Conservation (phyloP, 2,329 filamentous ascomycete genomes). For the Cladophialophora exuberans region DNA sequence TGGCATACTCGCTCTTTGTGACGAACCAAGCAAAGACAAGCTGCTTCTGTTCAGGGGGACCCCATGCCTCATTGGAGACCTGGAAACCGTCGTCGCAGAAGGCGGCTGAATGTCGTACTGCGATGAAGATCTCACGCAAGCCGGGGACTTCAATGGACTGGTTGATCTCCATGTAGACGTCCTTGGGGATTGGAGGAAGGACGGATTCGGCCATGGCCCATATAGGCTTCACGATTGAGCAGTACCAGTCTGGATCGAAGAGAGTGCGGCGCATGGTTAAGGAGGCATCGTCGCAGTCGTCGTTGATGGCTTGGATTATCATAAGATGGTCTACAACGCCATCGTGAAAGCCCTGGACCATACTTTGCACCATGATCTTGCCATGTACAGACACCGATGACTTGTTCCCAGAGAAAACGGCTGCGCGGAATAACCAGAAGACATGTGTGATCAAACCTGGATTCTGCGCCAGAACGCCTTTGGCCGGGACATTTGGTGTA, state of each 20-base stretch:
- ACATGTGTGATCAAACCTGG: neutral
- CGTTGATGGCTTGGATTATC: slow-evolving; percentile 4
- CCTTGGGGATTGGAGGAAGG: neutral
- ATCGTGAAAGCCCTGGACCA: neutral
- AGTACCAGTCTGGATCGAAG: slow-evolving; percentile 3
- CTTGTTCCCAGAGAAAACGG: neutral
- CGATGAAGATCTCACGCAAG: neutral
- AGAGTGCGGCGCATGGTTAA: slow-evolving; percentile 8
- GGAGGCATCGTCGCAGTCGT: neutral
- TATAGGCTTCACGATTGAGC: neutral
- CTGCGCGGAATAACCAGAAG: slow-evolving; percentile 9
- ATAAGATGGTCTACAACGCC: slow-evolving; percentile 8
- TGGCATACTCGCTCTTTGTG: slow-evolving; percentile 5
- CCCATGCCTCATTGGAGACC: slow-evolving; percentile 7
- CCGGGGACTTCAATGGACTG: neutral
- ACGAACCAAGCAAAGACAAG: slow-evolving; percentile 10
- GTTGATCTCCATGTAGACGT: neutral
- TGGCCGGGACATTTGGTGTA: neutral
- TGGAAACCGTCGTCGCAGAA: neutral
- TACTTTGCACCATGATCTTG: neutral
- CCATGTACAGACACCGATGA: neutral
- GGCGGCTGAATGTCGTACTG: neutral
- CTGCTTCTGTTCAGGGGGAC: neutral
- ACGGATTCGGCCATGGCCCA: slow-evolving; percentile 7
- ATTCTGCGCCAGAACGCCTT: neutral